phyloP scores from a whole-genome alignment of 495 filamentous ascomycete species.

The Penicillium lagena region DNA sequence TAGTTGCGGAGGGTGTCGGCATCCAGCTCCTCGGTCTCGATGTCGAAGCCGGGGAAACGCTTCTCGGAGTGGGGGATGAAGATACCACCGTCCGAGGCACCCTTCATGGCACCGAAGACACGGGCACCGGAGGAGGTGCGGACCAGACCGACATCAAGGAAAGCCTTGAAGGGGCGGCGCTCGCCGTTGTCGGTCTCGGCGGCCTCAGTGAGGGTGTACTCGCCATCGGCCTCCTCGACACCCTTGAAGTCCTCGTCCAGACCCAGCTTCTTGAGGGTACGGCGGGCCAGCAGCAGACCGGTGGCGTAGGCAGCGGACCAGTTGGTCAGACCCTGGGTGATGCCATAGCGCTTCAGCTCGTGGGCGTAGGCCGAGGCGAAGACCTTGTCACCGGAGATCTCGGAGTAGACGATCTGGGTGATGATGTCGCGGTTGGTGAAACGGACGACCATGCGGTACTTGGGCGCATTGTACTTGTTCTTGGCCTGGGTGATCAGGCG shows the following conservation, averaged over 20 bases:
- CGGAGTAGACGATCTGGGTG: slow-evolving; percentile 92
- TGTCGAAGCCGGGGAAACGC: slow-evolving; percentile 97
- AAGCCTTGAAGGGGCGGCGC: slow-evolving; percentile 97
- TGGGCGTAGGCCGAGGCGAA: slow-evolving; percentile 89
- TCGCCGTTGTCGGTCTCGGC: slow-evolving; percentile 74
- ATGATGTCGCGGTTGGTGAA: slow-evolving; percentile 99
- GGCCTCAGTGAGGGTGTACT: slow-evolving; percentile 89
- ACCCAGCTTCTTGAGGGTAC: slow-evolving; percentile 91
- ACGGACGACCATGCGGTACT: slow-evolving; percentile 98
- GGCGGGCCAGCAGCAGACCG: slow-evolving; percentile 93
- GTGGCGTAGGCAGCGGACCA: slow-evolving; percentile 97
- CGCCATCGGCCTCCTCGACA: slow-evolving; percentile 91
- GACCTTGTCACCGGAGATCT: slow-evolving; percentile 97
- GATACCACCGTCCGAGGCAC: slow-evolving; percentile 96
- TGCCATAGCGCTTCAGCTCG: slow-evolving; percentile 94
- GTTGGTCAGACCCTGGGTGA: slow-evolving; percentile 98
- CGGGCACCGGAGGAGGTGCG: slow-evolving; percentile 96
- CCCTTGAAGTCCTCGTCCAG: slow-evolving; percentile 85
- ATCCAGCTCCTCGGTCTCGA: slow-evolving; percentile 95
- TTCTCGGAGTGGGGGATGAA: slow-evolving; percentile 96
- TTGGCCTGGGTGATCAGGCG: slow-evolving; percentile 99
- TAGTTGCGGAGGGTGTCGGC: slow-evolving; percentile 96
- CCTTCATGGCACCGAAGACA: slow-evolving; percentile 99
- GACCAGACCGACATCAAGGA: slow-evolving; percentile 94
- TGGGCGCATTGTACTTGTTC: slow-evolving; percentile 99